Percentiles rank a stretch among this genome's conserved stretches.
Conservation (phyloP, 1,284 basidiomycete species). For the Flammula alnicola region DNA sequence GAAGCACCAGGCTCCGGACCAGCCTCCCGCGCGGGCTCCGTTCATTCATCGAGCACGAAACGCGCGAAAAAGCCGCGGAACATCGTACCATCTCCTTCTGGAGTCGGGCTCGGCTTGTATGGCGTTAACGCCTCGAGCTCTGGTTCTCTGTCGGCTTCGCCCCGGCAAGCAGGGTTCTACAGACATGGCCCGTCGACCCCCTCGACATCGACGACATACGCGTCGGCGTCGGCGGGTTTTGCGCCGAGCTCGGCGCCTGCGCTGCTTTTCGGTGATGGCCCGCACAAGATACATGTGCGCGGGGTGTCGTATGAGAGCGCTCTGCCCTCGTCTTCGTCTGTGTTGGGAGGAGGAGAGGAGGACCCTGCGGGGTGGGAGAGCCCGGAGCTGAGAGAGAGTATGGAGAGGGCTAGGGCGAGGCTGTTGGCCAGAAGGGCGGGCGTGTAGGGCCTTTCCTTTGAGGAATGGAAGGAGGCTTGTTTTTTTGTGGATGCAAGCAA, state of each 20-base stretch:
- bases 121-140: slow-evolving; percentile 20
- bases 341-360: slow-evolving; percentile 25
- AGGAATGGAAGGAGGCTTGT: no score
- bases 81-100: slow-evolving; percentile 24
- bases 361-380: slow-evolving; percentile 55
- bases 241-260: slow-evolving; percentile 17
- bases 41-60: slow-evolving; percentile 22
- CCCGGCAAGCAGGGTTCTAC: slow-evolving; percentile 20
- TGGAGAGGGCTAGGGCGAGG: slow-evolving; percentile 61
- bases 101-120: slow-evolving; percentile 10
- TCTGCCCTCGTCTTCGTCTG: slow-evolving; percentile 6
- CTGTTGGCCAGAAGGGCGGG: slow-evolving; percentile 30
- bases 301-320: slow-evolving; percentile 34
- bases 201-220: slow-evolving; percentile 17
- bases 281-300: slow-evolving; percentile 30
- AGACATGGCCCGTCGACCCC: slow-evolving; percentile 1
- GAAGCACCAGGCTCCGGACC: slow-evolving; percentile 16
- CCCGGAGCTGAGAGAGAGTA: slow-evolving; percentile 63
- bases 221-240: slow-evolving; percentile 17
- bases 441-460: no score
- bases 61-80: slow-evolving; percentile 30
- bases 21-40: slow-evolving; percentile 28
- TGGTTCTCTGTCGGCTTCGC: slow-evolving; percentile 22
- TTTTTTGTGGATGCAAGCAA: no score
- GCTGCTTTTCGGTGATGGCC: slow-evolving; percentile 12